Evolutionary conservation across 164 flowering plant genomes (phyloP).

Genomic region (Macadamia integrifolia): DNA sequence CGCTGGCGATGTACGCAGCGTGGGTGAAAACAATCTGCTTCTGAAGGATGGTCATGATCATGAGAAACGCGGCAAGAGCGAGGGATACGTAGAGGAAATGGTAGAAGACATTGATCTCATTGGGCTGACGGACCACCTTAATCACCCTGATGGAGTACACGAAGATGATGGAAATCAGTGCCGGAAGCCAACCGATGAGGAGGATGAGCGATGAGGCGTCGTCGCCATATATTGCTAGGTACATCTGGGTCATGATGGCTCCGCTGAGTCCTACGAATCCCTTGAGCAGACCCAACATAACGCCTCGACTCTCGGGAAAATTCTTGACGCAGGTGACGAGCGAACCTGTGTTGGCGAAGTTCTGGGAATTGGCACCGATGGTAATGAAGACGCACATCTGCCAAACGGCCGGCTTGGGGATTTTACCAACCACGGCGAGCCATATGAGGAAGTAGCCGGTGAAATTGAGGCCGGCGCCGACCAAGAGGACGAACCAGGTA

Average conservation of each 20-base stretch:
- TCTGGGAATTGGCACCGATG: conserved; percentile 58
- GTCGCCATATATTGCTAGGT: conserved; percentile 50
- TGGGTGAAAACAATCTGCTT: conserved; percentile 26
- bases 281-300: conserved; percentile 48
- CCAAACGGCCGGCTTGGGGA: conserved; percentile 46
- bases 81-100: conserved; percentile 45
- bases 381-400: conserved; percentile 57
- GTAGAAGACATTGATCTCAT: conserved; percentile 41
- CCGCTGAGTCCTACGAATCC: conserved; percentile 64
- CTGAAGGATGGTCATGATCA: conserved; percentile 37
- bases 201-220: conserved; percentile 46
- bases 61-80: conserved; percentile 40
- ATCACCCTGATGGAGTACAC: conserved; percentile 35
- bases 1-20: conserved; percentile 34
- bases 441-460: conserved; percentile 56
- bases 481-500: conserved; percentile 44
- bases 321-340: conserved; percentile 56
- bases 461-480: conserved; percentile 53
- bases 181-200: conserved; percentile 55
- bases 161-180: conserved; percentile 38
- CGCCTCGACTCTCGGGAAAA: conserved; percentile 56
- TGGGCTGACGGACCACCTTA: conserved; percentile 17
- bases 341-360: conserved; percentile 57
- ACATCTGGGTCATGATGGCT: conserved; percentile 50
- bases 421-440: conserved; percentile 43